Conservation (phyloP, 106 monocot genomes). For the Ottelia alismoides region DNA sequence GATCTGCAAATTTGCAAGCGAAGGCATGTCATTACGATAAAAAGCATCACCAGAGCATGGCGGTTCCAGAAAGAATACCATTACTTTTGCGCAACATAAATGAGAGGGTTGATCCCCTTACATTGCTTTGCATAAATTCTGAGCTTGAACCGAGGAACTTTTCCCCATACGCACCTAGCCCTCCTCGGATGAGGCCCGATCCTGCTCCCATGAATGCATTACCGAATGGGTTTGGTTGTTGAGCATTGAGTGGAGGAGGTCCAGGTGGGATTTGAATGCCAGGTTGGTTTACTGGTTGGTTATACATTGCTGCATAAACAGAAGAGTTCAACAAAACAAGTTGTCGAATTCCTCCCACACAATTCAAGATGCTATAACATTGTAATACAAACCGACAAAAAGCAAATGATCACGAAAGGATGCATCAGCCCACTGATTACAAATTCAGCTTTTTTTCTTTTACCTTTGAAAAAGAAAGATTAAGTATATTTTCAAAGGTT, state of each 20-base stretch:
- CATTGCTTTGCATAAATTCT: slow-evolving; percentile 49
- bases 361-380: too few species aligned
- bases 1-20: too few species aligned
- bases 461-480: too few species aligned
- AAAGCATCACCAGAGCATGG: background rate
- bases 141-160: slow-evolving; percentile 38
- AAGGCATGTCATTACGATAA: background rate
- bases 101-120: slow-evolving; percentile 1
- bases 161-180: slow-evolving; percentile 33
- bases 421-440: too few species aligned
- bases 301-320: too few species aligned
- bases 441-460: too few species aligned
- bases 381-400: too few species aligned
- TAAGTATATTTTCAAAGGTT: too few species aligned
- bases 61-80: too few species aligned
- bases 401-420: too few species aligned
- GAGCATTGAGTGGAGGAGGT: slow-evolving; percentile 18
- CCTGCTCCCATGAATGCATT: slow-evolving; percentile 30
- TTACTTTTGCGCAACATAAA: background rate
- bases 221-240: slow-evolving; percentile 23
- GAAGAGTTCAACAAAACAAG: too few species aligned
- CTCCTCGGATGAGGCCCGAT: slow-evolving; percentile 31
- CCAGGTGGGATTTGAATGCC: slow-evolving; percentile 14
- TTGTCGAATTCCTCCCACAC: too few species aligned
- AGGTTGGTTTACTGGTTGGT: slow-evolving; percentile 1